Evolutionary conservation across 164 flowering plant species (phyloP).

Genomic region (Magnolia changhungtana): DNA sequence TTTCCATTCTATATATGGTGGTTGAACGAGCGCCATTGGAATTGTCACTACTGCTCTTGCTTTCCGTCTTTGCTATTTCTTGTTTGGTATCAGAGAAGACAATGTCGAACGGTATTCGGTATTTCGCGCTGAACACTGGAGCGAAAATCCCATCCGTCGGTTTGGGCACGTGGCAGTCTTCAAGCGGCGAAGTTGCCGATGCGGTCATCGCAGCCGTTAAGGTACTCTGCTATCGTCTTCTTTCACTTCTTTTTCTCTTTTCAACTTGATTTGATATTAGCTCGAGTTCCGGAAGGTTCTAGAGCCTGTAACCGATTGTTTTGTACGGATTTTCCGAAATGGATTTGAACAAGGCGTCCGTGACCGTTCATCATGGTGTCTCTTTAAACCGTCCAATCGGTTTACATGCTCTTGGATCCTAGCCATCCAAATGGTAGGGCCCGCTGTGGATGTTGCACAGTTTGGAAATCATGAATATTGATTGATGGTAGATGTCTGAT

Average conservation of each 20-base stretch:
- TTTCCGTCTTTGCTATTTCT: background rate
- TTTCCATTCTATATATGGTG: too few species aligned
- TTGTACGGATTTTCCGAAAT: too few species aligned
- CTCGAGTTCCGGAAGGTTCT: too few species aligned
- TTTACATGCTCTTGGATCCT: background rate
- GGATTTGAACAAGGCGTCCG: too few species aligned
- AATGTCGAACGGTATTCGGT: conserved; percentile 32
- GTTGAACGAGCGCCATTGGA: too few species aligned
- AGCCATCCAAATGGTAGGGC: background rate
- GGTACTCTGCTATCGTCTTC: conserved; percentile 28
- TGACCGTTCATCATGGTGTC: too few species aligned
- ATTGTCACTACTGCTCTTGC: too few species aligned
- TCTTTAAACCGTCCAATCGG: too few species aligned
- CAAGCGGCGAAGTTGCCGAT: conserved; percentile 37
- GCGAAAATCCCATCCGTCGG: conserved; percentile 66
- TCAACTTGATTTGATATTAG: too few species aligned
- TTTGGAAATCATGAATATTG: background rate
- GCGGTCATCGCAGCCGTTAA: conserved; percentile 55
- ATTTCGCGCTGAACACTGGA: conserved; percentile 57
- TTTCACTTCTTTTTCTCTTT: background rate
- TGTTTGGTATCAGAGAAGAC: background rate
- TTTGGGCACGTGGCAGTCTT: conserved; percentile 57
- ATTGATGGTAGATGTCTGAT: background rate
- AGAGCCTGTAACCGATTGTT: too few species aligned
- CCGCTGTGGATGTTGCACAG: background rate